Percentiles rank a stretch among this genome's conserved stretches.
These are phyloP conservation scores for Cercospora nicotianae DNA, from an alignment of 2,329 filamentous ascomycete genomes.

Conservation along the genomic window DNA sequence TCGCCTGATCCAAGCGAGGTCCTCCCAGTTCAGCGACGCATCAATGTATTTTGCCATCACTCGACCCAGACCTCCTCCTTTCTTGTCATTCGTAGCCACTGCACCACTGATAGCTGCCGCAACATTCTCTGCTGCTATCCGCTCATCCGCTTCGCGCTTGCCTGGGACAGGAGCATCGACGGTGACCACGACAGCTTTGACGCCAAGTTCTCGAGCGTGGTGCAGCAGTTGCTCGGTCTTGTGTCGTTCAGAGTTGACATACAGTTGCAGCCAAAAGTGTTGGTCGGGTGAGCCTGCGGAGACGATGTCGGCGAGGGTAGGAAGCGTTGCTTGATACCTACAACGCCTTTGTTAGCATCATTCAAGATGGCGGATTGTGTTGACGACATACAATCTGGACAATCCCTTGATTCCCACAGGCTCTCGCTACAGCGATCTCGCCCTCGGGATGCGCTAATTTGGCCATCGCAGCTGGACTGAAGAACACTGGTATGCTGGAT, in stretches of 20 bases:
- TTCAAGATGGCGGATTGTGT: background rate
- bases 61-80: conserved; percentile 58
- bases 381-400: conserved; percentile 20
- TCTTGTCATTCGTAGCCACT: conserved; percentile 51
- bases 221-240: conserved; percentile 54
- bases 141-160: conserved; percentile 54
- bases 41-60: conserved; percentile 56
- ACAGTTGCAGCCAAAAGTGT: conserved; percentile 60
- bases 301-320: conserved; percentile 34
- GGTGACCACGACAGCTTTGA: conserved; percentile 59
- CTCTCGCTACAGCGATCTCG: conserved; percentile 38
- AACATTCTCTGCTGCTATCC: conserved; percentile 51
- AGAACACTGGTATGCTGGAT: conserved; percentile 39
- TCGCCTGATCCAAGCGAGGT: conserved; percentile 58
- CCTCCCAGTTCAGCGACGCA: conserved; percentile 54
- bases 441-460: conserved; percentile 35
- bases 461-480: conserved; percentile 39
- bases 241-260: conserved; percentile 57
- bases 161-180: conserved; percentile 59
- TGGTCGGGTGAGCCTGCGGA: conserved; percentile 22
- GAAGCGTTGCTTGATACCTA: conserved; percentile 36
- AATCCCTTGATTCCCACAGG: conserved; percentile 24
- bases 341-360: background rate
- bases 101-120: conserved; percentile 52
- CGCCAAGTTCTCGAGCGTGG: conserved; percentile 50